phyloP scores from a whole-genome alignment of 108 stramenopile species.

The Stephanodiscus minutulus region DNA sequence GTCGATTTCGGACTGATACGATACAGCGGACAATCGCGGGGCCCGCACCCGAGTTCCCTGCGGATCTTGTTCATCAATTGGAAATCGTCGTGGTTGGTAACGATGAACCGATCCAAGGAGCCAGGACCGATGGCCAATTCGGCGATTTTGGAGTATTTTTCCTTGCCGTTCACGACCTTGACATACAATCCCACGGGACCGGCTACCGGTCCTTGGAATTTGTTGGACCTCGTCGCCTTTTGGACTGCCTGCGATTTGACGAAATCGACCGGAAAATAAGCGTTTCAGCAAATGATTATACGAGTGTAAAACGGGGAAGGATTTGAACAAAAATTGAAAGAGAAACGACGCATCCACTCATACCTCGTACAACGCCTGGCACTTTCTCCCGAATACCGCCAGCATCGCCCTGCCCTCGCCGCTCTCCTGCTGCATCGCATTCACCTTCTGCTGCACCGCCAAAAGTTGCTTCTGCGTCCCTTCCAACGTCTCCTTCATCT shows the following conservation, averaged over 20 bases:
- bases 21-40: conserved; percentile 65
- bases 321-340: conserved; percentile 34
- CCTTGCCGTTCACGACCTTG: conserved; percentile 81
- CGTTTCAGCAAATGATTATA: conserved; percentile 4
- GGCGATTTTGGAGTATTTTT: conserved; percentile 70
- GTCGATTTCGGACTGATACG: conserved; percentile 48
- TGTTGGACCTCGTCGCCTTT: conserved; percentile 33
- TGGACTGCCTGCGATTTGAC: conserved; percentile 30
- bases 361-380: conserved; percentile 44
- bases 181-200: conserved; percentile 83
- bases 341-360: conserved; percentile 33
- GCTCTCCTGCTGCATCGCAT: conserved; percentile 50
- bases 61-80: conserved; percentile 61
- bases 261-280: neutral
- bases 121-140: conserved; percentile 66
- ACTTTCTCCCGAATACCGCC: conserved; percentile 67
- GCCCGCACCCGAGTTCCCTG: conserved; percentile 55
- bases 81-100: conserved; percentile 67
- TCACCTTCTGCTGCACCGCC: conserved; percentile 50
- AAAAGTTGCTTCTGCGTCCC: conserved; percentile 41
- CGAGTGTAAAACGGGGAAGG: conserved; percentile 5
- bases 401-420: conserved; percentile 56
- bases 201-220: conserved; percentile 68
- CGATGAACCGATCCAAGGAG: conserved; percentile 73
- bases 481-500: conserved; percentile 34